Conservation (phyloP, 345 rosid genomes). For the Abelmoschus esculentus region DNA sequence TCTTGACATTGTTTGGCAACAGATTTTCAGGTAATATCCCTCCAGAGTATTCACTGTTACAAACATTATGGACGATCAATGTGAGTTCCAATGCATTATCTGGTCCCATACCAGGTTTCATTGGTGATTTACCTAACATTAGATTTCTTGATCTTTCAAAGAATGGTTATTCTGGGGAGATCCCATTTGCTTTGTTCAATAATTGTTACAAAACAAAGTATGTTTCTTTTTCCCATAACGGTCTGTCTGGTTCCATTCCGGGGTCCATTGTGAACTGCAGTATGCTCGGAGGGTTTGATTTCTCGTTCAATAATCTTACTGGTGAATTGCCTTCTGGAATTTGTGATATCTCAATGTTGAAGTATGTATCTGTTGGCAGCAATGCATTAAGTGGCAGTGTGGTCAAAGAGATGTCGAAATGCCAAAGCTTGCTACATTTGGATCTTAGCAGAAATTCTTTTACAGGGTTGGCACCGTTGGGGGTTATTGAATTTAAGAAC, state of each 20-base stretch:
- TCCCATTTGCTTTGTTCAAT: slow-evolving; percentile 65
- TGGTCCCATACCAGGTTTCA: slow-evolving; percentile 80
- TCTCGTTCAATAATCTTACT: slow-evolving; percentile 62
- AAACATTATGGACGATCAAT: slow-evolving; percentile 84
- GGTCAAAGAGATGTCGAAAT: slow-evolving; percentile 40
- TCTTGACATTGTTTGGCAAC: slow-evolving; percentile 84
- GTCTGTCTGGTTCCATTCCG: slow-evolving; percentile 67
- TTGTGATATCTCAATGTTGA: slow-evolving; percentile 53
- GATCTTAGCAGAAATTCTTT: slow-evolving; percentile 76
- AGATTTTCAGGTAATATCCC: slow-evolving; percentile 79
- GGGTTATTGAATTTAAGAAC: slow-evolving; percentile 48
- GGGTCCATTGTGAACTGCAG: slow-evolving; percentile 53
- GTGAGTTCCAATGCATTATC: slow-evolving; percentile 83
- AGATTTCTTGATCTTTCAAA: slow-evolving; percentile 89
- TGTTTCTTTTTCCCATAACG: slow-evolving; percentile 65
- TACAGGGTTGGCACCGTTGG: slow-evolving; percentile 60
- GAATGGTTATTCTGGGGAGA: slow-evolving; percentile 55
- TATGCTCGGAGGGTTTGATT: slow-evolving; percentile 74
- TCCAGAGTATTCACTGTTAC: slow-evolving; percentile 49
- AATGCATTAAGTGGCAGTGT: slow-evolving; percentile 65
- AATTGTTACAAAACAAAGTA: slow-evolving; percentile 66
- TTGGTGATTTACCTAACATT: slow-evolving; percentile 67
- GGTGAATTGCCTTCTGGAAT: slow-evolving; percentile 60
- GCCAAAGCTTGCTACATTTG: slow-evolving; percentile 49
- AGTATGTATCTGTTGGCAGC: slow-evolving; percentile 54